Evolutionary conservation across 805 yeast species (phyloP).

Genomic region (Ogataea minuta): DNA sequence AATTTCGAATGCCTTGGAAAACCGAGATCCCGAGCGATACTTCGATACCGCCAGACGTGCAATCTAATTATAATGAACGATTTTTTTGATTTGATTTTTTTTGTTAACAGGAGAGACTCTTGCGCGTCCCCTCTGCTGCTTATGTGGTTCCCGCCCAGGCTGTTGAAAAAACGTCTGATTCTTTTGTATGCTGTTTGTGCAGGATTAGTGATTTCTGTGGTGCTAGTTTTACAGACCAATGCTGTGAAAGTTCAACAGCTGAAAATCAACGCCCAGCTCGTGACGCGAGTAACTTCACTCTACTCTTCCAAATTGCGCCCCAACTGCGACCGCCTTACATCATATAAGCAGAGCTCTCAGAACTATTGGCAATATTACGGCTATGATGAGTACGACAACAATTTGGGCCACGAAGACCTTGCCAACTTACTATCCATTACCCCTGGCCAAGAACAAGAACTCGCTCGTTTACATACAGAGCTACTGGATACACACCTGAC

Average conservation of each 20-base stretch:
- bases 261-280: conserved; percentile 14
- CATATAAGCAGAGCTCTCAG: conserved; percentile 22
- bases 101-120: too few relatives aligned
- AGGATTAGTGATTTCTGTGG: conserved; percentile 3
- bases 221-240: conserved; percentile 6
- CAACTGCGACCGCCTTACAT: conserved; percentile 26
- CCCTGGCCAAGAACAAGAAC: conserved; percentile 25
- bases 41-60: too few relatives aligned
- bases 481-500: conserved; percentile 20
- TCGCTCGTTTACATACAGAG: conserved; percentile 22
- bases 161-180: conserved; percentile 9
- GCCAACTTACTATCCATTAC: conserved; percentile 23
- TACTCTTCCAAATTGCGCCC: conserved; percentile 19
- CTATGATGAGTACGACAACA: conserved; percentile 24
- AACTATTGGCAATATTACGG: conserved; percentile 34
- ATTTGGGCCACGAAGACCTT: conserved; percentile 22
- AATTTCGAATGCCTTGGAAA: neutral
- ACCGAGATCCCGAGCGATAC: too few relatives aligned
- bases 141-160: conserved; percentile 8
- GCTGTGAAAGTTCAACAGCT: conserved; percentile 18
- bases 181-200: conserved; percentile 4
- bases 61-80: too few relatives aligned
- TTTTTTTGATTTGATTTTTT: too few relatives aligned
- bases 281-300: conserved; percentile 15
- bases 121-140: too few relatives aligned